Conservation (phyloP, 306 rosid genomes). For the Dalbergia cochinchinensis region DNA sequence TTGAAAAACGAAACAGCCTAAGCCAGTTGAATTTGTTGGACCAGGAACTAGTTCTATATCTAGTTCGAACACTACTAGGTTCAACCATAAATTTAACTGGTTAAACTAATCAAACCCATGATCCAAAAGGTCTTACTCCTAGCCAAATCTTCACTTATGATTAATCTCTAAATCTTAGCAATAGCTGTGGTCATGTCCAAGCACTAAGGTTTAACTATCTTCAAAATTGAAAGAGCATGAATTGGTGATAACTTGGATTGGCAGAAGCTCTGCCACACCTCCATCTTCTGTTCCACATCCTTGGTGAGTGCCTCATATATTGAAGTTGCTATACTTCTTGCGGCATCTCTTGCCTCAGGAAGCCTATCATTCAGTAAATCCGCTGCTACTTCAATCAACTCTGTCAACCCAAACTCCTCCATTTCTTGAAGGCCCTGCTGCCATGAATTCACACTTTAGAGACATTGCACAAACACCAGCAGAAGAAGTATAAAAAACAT, state of each 20-base stretch:
- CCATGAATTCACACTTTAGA: conserved; percentile 7
- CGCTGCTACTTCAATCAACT: conserved; percentile 74
- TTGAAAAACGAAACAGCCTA: too few relatives aligned
- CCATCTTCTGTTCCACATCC: conserved; percentile 69
- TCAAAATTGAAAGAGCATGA: conserved; percentile 73
- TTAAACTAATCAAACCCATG: too few relatives aligned
- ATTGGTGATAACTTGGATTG: conserved; percentile 70
- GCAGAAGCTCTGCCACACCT: conserved; percentile 89
- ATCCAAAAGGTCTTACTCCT: not conserved
- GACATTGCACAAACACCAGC: not conserved
- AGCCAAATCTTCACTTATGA: not conserved
- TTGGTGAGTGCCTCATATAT: conserved; percentile 59
- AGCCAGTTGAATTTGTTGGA: too few relatives aligned
- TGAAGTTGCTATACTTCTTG: conserved; percentile 70
- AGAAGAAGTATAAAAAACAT: not conserved
- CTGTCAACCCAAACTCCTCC: conserved; percentile 71
- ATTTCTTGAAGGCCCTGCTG: conserved; percentile 75
- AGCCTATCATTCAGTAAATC: conserved; percentile 84
- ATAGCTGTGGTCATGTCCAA: not conserved
- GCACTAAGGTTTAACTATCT: conserved; percentile 61
- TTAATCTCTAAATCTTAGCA: not conserved
- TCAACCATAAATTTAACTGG: too few relatives aligned
- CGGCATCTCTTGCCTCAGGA: conserved; percentile 96
- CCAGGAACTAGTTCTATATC: too few relatives aligned
- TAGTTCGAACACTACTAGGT: too few relatives aligned